Conservation (phyloP, 1,284 basidiomycete genomes). For the Boletus sp. region DNA sequence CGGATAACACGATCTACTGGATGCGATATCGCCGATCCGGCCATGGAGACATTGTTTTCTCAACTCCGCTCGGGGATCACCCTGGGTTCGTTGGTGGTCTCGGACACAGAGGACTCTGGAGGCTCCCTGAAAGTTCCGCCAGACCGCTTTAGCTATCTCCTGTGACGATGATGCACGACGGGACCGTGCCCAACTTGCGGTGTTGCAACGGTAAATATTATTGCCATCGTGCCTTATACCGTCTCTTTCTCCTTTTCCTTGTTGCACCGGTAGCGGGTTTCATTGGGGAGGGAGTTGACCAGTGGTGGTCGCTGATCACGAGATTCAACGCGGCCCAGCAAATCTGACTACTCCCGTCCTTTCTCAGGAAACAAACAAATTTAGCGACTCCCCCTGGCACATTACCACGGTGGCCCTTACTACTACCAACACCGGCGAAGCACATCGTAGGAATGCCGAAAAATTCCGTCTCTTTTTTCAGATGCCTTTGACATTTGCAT, state of each 20-base stretch:
- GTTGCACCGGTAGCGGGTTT: no score
- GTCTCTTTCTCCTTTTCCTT: no score
- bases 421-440: neutral
- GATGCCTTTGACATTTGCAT: neutral
- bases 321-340: neutral
- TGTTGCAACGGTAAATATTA: neutral
- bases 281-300: neutral
- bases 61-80: neutral
- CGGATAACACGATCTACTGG: neutral
- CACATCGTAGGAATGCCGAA: neutral
- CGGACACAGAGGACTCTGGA: no score
- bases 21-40: no score
- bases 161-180: no score
- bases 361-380: neutral
- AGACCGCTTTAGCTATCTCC: neutral
- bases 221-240: no score
- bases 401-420: neutral
- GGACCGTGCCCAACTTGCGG: neutral
- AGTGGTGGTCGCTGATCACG: neutral
- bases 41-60: conserved; percentile 7
- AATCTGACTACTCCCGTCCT: neutral
- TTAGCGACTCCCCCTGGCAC: neutral
- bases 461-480: neutral
- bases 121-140: no score
- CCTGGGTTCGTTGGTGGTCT: neutral